These are phyloP conservation scores for Phylloporus sp. DNA, from an alignment of 768 basidiomycete genomes.

Conservation along the genomic window DNA sequence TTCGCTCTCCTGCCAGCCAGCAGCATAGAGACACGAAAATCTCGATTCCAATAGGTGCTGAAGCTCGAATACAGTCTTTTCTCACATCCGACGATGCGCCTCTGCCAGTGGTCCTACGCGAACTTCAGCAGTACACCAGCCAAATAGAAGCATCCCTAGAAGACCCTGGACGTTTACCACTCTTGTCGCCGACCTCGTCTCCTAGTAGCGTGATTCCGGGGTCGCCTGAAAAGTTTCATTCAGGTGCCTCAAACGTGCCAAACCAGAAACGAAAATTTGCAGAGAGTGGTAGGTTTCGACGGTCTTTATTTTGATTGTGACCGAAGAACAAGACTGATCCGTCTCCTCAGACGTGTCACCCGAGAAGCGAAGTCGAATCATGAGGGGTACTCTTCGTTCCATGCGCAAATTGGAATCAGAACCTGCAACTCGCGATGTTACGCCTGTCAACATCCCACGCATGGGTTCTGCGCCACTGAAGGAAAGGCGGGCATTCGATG, in stretches of 20 bases:
- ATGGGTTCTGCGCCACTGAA: conserved; percentile 21
- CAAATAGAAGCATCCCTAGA: background rate
- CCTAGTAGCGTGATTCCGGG: background rate
- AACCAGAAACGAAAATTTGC: conserved; percentile 12
- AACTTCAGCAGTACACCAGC: conserved; percentile 16
- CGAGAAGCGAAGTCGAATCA: conserved; percentile 22
- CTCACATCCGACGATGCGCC: background rate
- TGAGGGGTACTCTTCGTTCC: conserved; percentile 8
- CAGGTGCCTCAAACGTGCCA: background rate
- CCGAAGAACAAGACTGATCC: conserved; percentile 5
- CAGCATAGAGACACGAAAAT: conserved; percentile 7
- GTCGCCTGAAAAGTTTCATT: background rate
- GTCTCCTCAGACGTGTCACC: conserved; percentile 12
- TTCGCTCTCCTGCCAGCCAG: background rate
- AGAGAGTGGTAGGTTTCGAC: conserved; percentile 9
- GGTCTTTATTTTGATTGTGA: conserved; percentile 1
- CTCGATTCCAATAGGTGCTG: background rate
- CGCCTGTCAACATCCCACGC: conserved; percentile 16
- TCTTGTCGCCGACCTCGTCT: background rate
- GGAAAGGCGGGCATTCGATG: conserved; percentile 27
- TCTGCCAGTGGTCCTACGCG: conserved; percentile 10
- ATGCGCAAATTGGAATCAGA: conserved; percentile 26
- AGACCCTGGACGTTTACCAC: background rate
- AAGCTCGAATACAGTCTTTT: conserved; percentile 1
- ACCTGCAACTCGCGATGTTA: conserved; percentile 22